A percentile compares a stretch with the other conserved stretches of the same genome.
These are phyloP conservation scores for Xerophyta viscosa DNA, from an alignment of 106 monocot species.

Conservation along the genomic window DNA sequence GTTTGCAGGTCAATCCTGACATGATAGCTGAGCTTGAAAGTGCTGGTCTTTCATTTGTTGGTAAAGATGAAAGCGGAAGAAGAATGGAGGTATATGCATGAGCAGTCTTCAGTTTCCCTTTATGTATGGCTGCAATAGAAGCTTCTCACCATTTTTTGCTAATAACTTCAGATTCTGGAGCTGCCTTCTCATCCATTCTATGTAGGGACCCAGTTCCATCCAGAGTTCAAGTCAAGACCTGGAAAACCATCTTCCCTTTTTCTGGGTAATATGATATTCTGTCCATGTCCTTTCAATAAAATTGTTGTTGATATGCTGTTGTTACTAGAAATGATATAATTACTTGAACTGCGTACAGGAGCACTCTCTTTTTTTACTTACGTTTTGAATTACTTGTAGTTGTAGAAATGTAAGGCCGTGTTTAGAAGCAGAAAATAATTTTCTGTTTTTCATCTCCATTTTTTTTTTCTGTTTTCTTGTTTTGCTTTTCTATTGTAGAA, in stretches of 20 bases:
- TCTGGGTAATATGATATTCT: conserved; percentile 32
- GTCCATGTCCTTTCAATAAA: too few relatives aligned
- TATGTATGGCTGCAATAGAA: background rate
- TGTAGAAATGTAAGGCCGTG: too few relatives aligned
- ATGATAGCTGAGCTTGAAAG: conserved; percentile 68
- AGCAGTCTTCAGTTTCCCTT: background rate
- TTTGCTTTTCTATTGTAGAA: too few relatives aligned
- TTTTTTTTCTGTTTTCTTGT: too few relatives aligned
- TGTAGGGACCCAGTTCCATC: conserved; percentile 87
- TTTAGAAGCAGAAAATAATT: too few relatives aligned
- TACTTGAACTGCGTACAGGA: too few relatives aligned
- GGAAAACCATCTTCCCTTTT: conserved; percentile 83
- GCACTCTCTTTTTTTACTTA: too few relatives aligned
- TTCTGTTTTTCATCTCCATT: too few relatives aligned
- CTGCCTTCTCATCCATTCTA: conserved; percentile 71
- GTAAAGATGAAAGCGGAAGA: conserved; percentile 84
- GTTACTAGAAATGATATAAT: too few relatives aligned
- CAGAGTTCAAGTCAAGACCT: conserved; percentile 92
- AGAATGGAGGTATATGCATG: conserved; percentile 78
- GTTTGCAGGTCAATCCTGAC: conserved; percentile 80
- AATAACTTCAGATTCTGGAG: conserved; percentile 59
- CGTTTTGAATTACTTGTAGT: too few relatives aligned
- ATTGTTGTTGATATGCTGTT: too few relatives aligned
- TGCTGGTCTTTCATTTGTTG: conserved; percentile 84
- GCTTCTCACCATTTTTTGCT: background rate